Percentiles rank a stretch among this genome's conserved stretches.
phyloP scores from a whole-genome alignment of 2,329 filamentous ascomycete species.

The Paecilomyces dactylethromorphus region DNA sequence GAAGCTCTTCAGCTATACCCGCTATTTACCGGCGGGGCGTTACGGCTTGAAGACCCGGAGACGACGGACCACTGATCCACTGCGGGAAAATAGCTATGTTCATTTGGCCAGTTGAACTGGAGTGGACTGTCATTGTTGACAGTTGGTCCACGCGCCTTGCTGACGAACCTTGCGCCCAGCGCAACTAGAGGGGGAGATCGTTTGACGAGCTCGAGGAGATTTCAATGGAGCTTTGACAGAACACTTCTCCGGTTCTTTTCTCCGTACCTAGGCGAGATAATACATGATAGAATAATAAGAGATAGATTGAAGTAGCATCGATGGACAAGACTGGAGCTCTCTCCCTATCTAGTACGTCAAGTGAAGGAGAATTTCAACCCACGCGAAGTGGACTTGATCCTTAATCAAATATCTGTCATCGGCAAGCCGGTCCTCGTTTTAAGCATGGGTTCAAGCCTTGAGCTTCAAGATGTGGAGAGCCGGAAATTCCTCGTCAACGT shows the following conservation, averaged over 20 bases:
- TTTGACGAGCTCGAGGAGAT: neutral
- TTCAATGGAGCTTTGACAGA: no score
- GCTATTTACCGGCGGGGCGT: neutral
- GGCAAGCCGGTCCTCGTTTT: neutral
- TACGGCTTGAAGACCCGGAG: neutral
- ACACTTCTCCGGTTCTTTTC: no score
- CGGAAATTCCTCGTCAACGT: neutral
- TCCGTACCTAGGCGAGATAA: no score
- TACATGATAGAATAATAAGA: no score
- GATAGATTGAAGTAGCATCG: no score
- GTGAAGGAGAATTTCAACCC: neutral
- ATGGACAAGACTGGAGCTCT: neutral
- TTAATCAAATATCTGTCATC: neutral
- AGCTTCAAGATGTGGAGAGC: neutral
- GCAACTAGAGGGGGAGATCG: neutral
- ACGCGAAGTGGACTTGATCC: neutral
- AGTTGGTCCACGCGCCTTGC: neutral
- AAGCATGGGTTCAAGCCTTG: neutral
- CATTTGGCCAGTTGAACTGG: neutral
- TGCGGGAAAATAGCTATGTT: neutral
- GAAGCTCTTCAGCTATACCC: neutral
- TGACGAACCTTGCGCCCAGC: neutral
- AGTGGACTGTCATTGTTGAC: neutral
- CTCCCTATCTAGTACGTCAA: neutral
- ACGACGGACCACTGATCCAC: neutral